These are phyloP conservation scores for Cenococcum geophilum DNA, from an alignment of 495 filamentous ascomycete genomes.

Conservation along the genomic window DNA sequence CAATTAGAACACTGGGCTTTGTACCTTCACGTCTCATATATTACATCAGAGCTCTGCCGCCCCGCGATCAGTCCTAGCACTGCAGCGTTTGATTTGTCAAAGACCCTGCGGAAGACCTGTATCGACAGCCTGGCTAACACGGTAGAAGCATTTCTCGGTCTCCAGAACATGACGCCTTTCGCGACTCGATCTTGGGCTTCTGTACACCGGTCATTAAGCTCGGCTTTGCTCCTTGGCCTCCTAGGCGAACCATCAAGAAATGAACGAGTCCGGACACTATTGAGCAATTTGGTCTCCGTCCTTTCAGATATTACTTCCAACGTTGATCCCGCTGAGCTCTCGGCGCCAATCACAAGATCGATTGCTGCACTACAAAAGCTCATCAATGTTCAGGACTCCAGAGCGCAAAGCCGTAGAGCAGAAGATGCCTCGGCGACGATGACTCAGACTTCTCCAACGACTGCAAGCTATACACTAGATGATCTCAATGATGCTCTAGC, in stretches of 20 bases:
- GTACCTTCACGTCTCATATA: constrained; percentile 54
- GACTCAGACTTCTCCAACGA: constrained; percentile 22
- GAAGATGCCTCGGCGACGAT: constrained; percentile 12
- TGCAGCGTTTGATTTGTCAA: constrained; percentile 37
- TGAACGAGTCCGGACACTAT: constrained; percentile 34
- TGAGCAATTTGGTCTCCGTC: constrained; percentile 34
- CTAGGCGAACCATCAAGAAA: constrained; percentile 47
- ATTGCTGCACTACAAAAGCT: constrained; percentile 32
- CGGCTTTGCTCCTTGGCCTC: constrained; percentile 59
- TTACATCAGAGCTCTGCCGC: constrained; percentile 55
- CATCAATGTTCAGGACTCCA: constrained; percentile 16
- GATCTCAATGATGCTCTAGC: constrained; percentile 25
- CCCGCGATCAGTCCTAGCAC: constrained; percentile 51
- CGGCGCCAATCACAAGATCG: constrained; percentile 35
- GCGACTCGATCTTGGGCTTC: constrained; percentile 62
- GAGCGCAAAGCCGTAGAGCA: not conserved
- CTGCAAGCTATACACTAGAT: constrained; percentile 17
- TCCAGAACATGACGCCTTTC: constrained; percentile 60
- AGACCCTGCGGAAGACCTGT: constrained; percentile 48
- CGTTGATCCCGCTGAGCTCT: constrained; percentile 37
- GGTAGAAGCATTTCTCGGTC: constrained; percentile 60
- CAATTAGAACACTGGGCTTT: constrained; percentile 52
- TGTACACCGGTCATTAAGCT: constrained; percentile 58
- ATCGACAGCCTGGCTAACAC: constrained; percentile 59
- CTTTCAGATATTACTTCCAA: constrained; percentile 34